phyloP scores from a whole-genome alignment of 306 rosid genomes.

The Medicago truncatula region MtrunA17r5.0-ANR NC_053049.1:49306501-49307000 shows the following conservation, averaged over 20 bases:
- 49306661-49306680: no score
- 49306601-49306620: not conserved
- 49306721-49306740: not conserved
- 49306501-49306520: no score
- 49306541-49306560: no score
- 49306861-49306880: no score
- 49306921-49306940: not conserved
- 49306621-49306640: slow-evolving; percentile 16
- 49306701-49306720: not conserved
- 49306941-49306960: not conserved
- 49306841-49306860: not conserved
- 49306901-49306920: no score
- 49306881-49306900: no score
- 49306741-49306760: not conserved
- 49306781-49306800: not conserved
- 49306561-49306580: not conserved
- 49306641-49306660: slow-evolving; percentile 10
- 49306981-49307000: not conserved
- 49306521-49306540: no score
- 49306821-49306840: not conserved
- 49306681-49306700: not conserved
- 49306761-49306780: not conserved
- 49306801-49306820: not conserved
- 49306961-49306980: not conserved
- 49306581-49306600: not conserved